These are phyloP conservation scores for Berberis thunbergii DNA, from an alignment of 164 flowering plant genomes.

Conservation along the genomic window DNA sequence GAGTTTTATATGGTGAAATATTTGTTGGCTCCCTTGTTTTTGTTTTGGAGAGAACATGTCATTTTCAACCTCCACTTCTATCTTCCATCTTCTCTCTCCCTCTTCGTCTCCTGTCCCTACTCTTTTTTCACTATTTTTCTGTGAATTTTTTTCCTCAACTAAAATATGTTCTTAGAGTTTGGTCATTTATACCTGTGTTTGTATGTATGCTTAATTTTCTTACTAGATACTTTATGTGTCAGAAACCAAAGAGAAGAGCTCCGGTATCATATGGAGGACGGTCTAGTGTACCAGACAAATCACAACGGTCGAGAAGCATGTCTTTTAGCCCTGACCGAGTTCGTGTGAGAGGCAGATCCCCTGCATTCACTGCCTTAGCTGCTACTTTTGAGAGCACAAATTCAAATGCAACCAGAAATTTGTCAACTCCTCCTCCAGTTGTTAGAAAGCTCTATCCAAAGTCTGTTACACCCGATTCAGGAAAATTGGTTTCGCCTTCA, in stretches of 20 bases:
- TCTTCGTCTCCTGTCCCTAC: no score
- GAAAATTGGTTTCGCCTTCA: conserved; percentile 32
- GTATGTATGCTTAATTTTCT: conserved; percentile 1
- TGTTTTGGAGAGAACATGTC: no score
- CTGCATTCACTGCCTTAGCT: conserved; percentile 94
- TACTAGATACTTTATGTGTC: conserved; percentile 13
- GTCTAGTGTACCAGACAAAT: conserved; percentile 82
- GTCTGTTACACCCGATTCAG: conserved; percentile 69
- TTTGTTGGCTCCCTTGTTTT: not conserved
- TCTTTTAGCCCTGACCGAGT: conserved; percentile 97
- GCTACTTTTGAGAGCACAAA: conserved; percentile 79
- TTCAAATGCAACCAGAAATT: conserved; percentile 45
- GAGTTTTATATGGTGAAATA: no score
- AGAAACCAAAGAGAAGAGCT: conserved; percentile 94
- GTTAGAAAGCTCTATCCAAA: conserved; percentile 86
- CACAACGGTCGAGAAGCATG: conserved; percentile 95
- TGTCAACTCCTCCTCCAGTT: conserved; percentile 92
- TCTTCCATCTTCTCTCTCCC: conserved; percentile 13
- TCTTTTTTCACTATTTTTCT: no score
- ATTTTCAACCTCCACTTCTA: no score
- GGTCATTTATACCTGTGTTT: not conserved
- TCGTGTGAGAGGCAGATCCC: conserved; percentile 96
- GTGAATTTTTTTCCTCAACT: not conserved
- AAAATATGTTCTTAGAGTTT: not conserved
- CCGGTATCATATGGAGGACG: conserved; percentile 79